Conservation (phyloP, 1,139 yeast species). For the Pichia sp. region DNA sequence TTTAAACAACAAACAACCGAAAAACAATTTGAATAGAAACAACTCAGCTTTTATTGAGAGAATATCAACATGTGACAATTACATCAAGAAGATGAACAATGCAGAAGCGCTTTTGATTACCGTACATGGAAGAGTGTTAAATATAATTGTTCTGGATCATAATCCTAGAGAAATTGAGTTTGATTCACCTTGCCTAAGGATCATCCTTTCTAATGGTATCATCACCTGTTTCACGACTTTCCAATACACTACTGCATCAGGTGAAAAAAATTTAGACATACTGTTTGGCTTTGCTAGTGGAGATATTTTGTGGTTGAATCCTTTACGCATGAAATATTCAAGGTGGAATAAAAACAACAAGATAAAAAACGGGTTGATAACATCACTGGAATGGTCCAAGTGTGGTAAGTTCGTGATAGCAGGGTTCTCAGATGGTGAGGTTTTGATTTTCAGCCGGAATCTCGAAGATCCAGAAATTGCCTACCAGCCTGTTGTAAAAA, state of each 20-base stretch:
- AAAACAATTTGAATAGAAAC: slow-evolving; percentile 28
- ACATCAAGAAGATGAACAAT: slow-evolving; percentile 25
- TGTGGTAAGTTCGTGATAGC: slow-evolving; percentile 30
- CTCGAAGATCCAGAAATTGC: slow-evolving; percentile 33
- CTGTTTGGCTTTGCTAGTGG: slow-evolving; percentile 50
- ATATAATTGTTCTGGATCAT: slow-evolving; percentile 27
- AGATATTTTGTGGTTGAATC: slow-evolving; percentile 55
- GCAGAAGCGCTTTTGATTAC: slow-evolving; percentile 27
- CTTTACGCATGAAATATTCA: slow-evolving; percentile 42
- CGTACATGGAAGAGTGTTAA: slow-evolving; percentile 33
- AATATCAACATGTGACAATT: slow-evolving; percentile 29
- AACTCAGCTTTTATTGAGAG: slow-evolving; percentile 31
- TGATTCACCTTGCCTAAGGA: slow-evolving; percentile 31
- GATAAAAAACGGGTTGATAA: slow-evolving; percentile 34
- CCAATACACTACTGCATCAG: slow-evolving; percentile 23
- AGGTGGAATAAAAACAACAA: slow-evolving; percentile 47
- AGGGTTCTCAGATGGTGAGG: slow-evolving; percentile 36
- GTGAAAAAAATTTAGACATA: slow-evolving; percentile 43
- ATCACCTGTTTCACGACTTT: slow-evolving; percentile 29
- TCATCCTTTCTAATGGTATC: slow-evolving; percentile 26
- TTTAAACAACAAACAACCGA: slow-evolving; percentile 25
- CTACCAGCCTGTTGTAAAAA: slow-evolving; percentile 6
- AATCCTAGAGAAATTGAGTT: slow-evolving; percentile 30
- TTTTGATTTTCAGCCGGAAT: slow-evolving; percentile 31
- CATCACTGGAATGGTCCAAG: slow-evolving; percentile 31